Base-by-base conservation (phyloP, 495 filamentous ascomycete genomes). In the Neurospora tetraspora region DNA sequence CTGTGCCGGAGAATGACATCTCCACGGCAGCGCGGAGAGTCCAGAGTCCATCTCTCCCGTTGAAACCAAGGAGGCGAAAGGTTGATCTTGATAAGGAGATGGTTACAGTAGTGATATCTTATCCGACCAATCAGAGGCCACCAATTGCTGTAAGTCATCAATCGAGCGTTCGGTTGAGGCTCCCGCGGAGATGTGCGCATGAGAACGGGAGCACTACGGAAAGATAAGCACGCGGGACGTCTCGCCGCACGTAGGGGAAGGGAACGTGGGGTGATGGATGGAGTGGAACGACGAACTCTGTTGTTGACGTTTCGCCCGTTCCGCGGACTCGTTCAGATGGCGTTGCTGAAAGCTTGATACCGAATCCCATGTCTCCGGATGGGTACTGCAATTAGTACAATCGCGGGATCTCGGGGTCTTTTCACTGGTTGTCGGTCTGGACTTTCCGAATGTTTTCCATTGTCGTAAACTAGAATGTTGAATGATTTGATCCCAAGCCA, bases 131-230 rank as follows among this genome's bases (percentile, higher is more conserved):
- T 73, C 72, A 71, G 27, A 23, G 5, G 6, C 34, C 14, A 1
- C 34, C 14, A 53, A 69, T 70, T 70, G 9, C 45, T 53, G 10
- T 11, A 53, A 73, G 40, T 70, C 43, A 69, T 37, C 34, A 20
- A n/a, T n/a, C n/a, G n/a, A n/a, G n/a, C n/a, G n/a, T n/a, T n/a
- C n/a, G n/a, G 18, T 36, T 70, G 72, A 70, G 72, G 68, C 72
- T 73, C 72, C 68, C 72, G 72, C 72, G 72, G 72, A 73, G 72
- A 73, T 59, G 11, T 53, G 20, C 45, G 4, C 45, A 23, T 27
- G 45, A 1, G 18, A 47, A 20, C 43, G 43, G 43, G 43, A 47
- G 43, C 43, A 20, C 18, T 45, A 47, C 20, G 4, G 20, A 59
- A 11, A 59, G 47, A 59, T 59, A 59, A 59, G 20, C 20, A 23